Evolutionary conservation across 2,329 filamentous ascomycete genomes (phyloP).

Genomic region (Gnomoniopsis smithogilvyi): DNA sequence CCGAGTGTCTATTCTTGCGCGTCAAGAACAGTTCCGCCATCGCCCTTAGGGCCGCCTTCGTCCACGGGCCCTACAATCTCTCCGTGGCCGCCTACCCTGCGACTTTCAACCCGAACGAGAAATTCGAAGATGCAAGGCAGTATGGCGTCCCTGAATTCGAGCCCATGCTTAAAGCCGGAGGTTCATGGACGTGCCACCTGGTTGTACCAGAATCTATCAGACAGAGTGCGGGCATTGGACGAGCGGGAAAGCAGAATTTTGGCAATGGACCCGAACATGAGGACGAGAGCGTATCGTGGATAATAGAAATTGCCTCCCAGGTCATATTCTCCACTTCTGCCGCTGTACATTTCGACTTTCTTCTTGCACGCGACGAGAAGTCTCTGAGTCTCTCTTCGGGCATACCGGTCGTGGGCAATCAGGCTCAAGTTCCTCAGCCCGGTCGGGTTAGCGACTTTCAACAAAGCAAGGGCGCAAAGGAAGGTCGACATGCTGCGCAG

Average conservation of each 20-base stretch:
- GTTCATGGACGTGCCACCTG: constrained; percentile 77
- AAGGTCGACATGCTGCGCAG: constrained; percentile 59
- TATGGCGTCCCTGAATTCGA: constrained; percentile 89
- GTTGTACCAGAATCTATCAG: constrained; percentile 76
- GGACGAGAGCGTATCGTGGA: constrained; percentile 69
- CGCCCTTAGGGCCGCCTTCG: constrained; percentile 87
- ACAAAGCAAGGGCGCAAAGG: constrained; percentile 54
- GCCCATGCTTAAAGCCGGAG: constrained; percentile 92
- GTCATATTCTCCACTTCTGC: constrained; percentile 91
- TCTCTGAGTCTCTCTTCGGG: constrained; percentile 65
- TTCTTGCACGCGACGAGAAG: constrained; percentile 82
- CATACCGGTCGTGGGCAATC: constrained; percentile 41
- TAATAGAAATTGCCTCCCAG: constrained; percentile 88
- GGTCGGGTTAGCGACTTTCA: constrained; percentile 77
- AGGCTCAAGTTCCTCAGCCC: constrained; percentile 53
- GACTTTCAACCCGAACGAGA: constrained; percentile 77
- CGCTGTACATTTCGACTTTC: constrained; percentile 80
- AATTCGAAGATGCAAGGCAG: constrained; percentile 64
- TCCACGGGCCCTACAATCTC: constrained; percentile 92
- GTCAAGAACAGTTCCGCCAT: constrained; percentile 91
- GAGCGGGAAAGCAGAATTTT: constrained; percentile 37
- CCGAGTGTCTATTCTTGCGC: constrained; percentile 75
- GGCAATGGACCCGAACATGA: constrained; percentile 42
- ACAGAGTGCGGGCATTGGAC: constrained; percentile 53
- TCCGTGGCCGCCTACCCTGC: constrained; percentile 83